Percentiles rank a stretch among this genome's conserved stretches.
These are phyloP conservation scores for Pelargonium myrrhifolium DNA, from an alignment of 441 rosid genomes.

Conservation along the genomic window DNA sequence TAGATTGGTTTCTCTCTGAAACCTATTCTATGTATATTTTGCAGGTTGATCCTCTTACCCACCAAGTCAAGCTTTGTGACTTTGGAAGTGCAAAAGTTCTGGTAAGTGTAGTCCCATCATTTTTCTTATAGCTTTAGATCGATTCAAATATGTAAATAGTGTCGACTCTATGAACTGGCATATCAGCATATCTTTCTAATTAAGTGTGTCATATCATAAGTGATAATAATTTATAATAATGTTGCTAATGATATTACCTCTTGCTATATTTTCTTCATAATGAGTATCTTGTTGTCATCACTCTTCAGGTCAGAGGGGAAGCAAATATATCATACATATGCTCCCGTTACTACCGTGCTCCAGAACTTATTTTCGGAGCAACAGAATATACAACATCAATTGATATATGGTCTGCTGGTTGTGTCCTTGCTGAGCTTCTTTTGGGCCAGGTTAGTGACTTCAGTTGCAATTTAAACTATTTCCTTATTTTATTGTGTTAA, in stretches of 20 bases:
- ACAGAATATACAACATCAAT: slow-evolving; percentile 95
- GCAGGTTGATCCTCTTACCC: slow-evolving; percentile 96
- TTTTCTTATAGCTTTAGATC: background rate
- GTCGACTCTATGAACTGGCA: background rate
- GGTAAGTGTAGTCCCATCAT: slow-evolving; percentile 33
- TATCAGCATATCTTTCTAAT: background rate
- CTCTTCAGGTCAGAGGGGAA: slow-evolving; percentile 88
- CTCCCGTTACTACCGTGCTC: slow-evolving; percentile 95
- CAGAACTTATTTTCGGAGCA: slow-evolving; percentile 97
- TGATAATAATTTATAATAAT: background rate
- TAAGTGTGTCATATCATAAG: background rate
- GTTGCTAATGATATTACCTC: background rate
- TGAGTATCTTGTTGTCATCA: slow-evolving; percentile 4
- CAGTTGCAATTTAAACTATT: slow-evolving; percentile 1
- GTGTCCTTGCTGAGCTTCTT: slow-evolving; percentile 98
- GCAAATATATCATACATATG: slow-evolving; percentile 90
- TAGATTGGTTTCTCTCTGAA: slow-evolving; percentile 4
- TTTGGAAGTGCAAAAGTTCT: slow-evolving; percentile 99
- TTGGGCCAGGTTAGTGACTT: slow-evolving; percentile 68
- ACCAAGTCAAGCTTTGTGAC: slow-evolving; percentile 96
- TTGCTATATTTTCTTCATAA: background rate
- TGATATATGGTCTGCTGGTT: slow-evolving; percentile 99
- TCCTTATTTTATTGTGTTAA: background rate
- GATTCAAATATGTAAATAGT: background rate
- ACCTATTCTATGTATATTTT: slow-evolving; percentile 12